Percentiles rank a stretch among this genome's conserved stretches.
Evolutionary conservation across 139 green algal genomes (phyloP).

Genomic region (Chlamydomonas schloesseri): DNA sequence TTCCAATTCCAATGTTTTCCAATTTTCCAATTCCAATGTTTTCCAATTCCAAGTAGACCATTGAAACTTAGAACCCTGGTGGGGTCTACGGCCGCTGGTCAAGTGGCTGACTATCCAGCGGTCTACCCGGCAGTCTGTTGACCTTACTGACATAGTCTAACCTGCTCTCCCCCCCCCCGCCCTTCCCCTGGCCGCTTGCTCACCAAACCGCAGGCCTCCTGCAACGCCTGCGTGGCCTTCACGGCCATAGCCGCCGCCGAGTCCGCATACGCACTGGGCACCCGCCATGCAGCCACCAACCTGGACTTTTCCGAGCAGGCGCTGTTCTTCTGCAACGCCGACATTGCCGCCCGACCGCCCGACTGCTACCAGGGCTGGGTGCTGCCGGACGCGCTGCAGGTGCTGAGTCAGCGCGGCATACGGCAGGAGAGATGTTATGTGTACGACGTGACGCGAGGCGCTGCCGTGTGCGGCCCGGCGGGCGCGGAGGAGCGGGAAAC

Average conservation of each 20-base stretch:
- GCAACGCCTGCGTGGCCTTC: conserved; percentile 22
- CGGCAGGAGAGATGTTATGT: not conserved
- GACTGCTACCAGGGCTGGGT: not conserved
- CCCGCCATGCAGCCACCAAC: not conserved
- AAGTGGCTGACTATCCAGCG: not conserved
- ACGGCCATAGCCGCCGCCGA: not conserved
- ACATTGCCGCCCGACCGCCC: not conserved
- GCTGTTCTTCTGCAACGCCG: conserved; percentile 1
- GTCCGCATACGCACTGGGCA: not conserved
- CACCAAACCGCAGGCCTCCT: not conserved
- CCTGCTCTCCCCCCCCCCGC: too few species aligned
- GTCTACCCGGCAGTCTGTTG: too few species aligned
- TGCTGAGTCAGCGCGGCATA: not conserved
- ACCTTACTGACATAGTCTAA: too few species aligned
- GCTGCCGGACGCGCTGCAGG: not conserved
- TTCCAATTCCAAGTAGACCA: too few species aligned
- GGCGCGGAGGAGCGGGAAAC: not conserved
- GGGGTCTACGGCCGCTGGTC: too few species aligned
- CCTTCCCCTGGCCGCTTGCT: not conserved
- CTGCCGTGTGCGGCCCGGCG: not conserved
- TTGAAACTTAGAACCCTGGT: too few species aligned
- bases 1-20: too few species aligned
- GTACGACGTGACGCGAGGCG: not conserved
- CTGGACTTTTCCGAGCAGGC: conserved; percentile 5
- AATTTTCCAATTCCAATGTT: too few species aligned